Conservation (phyloP, 2,329 filamentous ascomycete species). For the Pseudogymnoascus sp. region DNA sequence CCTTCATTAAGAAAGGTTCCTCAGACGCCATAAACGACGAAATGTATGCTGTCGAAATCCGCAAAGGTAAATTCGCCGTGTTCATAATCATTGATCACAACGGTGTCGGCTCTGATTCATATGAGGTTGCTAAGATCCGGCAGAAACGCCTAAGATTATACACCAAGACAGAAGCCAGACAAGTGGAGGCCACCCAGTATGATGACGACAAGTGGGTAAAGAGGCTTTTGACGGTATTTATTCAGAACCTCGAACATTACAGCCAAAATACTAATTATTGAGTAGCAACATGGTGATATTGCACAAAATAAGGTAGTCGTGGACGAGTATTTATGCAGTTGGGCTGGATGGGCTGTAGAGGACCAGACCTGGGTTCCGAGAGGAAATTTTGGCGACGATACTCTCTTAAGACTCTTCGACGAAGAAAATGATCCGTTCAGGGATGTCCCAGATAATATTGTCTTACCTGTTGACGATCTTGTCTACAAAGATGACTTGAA, state of each 20-base stretch:
- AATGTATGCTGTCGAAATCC: not conserved
- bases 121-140: constrained; percentile 9
- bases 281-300: not conserved
- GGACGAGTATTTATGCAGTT: constrained; percentile 9
- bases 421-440: not conserved
- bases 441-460: not conserved
- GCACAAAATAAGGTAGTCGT: not conserved
- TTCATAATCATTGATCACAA: constrained; percentile 1
- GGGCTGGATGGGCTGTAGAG: constrained; percentile 9
- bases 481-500: not conserved
- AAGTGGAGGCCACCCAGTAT: not conserved
- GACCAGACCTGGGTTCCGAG: constrained; percentile 5
- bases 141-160: constrained; percentile 5
- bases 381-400: not conserved
- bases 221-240: constrained; percentile 4
- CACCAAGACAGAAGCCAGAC: not conserved
- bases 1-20: not conserved
- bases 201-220: constrained; percentile 7
- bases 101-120: not conserved
- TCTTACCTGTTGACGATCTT: not conserved
- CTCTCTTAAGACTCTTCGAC: not conserved
- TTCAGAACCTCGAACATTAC: not conserved
- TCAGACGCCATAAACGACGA: not conserved
- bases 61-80: constrained; percentile 1
- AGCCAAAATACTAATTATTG: not conserved